A percentile compares a stretch with the other conserved stretches of the same genome.
Conservation (phyloP, 768 basidiomycete species). For the Phylloporus sp. region DNA sequence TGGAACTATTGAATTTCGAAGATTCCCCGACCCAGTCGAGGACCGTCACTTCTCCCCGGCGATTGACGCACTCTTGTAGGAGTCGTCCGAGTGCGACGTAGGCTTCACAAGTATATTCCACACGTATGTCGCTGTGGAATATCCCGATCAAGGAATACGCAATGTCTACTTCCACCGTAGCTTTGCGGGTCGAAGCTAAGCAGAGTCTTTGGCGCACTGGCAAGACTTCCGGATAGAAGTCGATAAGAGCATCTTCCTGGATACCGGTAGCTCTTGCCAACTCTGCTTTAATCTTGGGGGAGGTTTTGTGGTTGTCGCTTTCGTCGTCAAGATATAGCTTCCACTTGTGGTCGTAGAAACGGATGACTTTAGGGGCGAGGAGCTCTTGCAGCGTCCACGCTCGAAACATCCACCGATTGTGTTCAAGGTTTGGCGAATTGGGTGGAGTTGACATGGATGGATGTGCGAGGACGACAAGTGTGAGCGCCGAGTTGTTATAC, state of each 20-base stretch:
- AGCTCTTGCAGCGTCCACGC: constrained; percentile 15
- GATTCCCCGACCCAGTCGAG: constrained; percentile 18
- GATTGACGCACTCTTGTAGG: constrained; percentile 12
- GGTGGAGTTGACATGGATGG: not conserved
- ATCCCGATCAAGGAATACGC: constrained; percentile 16
- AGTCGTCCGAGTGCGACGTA: constrained; percentile 9
- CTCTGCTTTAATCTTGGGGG: not conserved
- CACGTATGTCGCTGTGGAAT: constrained; percentile 11
- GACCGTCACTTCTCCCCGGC: constrained; percentile 10
- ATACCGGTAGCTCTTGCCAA: not conserved
- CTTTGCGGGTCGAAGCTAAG: constrained; percentile 12
- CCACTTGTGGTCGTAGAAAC: constrained; percentile 10
- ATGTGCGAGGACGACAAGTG: constrained; percentile 9
- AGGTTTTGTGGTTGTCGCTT: constrained; percentile 5
- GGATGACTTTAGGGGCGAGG: constrained; percentile 9
- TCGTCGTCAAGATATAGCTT: not conserved
- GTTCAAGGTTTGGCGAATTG: not conserved
- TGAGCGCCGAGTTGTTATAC: constrained; percentile 10
- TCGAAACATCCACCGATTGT: constrained; percentile 16
- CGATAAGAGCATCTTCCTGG: not conserved
- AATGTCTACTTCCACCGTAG: constrained; percentile 5
- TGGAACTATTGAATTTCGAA: constrained; percentile 13
- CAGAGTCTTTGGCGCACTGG: constrained; percentile 7
- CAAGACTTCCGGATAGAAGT: constrained; percentile 1
- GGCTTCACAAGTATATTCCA: constrained; percentile 1